Base-by-base conservation (phyloP, 805 yeast genomes). In the Sugiyamaella boreocaroliniensis region DNA sequence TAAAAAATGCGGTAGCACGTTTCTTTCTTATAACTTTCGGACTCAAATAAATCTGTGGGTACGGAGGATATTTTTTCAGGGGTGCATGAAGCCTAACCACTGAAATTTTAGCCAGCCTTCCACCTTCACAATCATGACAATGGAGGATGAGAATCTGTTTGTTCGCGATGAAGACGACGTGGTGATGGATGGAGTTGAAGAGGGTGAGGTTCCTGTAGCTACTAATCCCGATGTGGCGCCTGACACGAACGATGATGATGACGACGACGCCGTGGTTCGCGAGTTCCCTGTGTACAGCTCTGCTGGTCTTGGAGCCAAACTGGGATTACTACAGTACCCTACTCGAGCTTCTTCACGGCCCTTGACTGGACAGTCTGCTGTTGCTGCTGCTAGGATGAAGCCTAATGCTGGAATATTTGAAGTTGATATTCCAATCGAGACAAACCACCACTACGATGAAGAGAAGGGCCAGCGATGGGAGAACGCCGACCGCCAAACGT, bases 401-500 rank as follows among this genome's bases (percentile, higher is more conserved):
- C 78, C 78, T 1, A 71, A 76, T 26, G 75, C 88, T 1, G 78
- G 81, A 1, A 74, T 82, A 11, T 70, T 93, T 55, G 95, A 88
- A 64, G 76, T 90, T 40, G 87, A 85, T 55, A 71, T 86, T 6
- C 95, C 96, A 12, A 69, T 88, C 48, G 85, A 85, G 50, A 85
- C 87, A 0, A 61, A 71, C 5, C 76, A 76, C 44, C 89, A 85
- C 61, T 87, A 81, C 63, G 92, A 89, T 64, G 75, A 71, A 43
- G 70, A 75, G 11, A 83, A 82, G 60, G 75, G 84, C 6, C 81
- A 75, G 20, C 76, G 78, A 50, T 86, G 96, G 90, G 74, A 78
- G 8, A 72, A 76, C 1, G 77, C 84, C 6, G 72, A 73, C 18
- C 73, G 71, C 37, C 95, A 89, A 61, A 74, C 81, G 7, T 70